phyloP scores from a whole-genome alignment of 2,329 filamentous ascomycete genomes.

The Ascosphaera apis region DNA sequence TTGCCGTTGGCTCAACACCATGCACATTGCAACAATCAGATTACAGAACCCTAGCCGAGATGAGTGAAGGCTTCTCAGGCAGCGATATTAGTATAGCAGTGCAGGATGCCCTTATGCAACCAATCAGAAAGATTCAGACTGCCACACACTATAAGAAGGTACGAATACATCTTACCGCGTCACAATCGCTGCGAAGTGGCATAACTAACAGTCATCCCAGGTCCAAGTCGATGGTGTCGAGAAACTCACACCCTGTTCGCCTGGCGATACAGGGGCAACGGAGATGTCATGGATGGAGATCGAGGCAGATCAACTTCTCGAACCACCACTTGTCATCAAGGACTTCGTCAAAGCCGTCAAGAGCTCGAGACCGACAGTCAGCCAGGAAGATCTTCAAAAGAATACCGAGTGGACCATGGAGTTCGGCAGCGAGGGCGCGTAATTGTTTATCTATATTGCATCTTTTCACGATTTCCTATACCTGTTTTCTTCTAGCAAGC shows the following conservation, averaged over 20 bases:
- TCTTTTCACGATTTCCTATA: too few species aligned
- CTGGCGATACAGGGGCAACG: conserved; percentile 59
- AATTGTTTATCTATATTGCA: conserved; percentile 5
- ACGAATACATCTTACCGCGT: conserved; percentile 8
- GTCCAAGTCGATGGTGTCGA: conserved; percentile 42
- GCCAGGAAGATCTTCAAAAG: conserved; percentile 55
- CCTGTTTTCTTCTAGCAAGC: too few species aligned
- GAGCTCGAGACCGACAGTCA: conserved; percentile 72
- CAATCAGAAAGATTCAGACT: conserved; percentile 85
- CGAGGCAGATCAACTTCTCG: conserved; percentile 59
- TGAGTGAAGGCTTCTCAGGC: conserved; percentile 85
- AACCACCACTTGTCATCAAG: conserved; percentile 67
- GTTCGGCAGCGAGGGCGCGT: conserved; percentile 76
- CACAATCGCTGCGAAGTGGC: neutral
- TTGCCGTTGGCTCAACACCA: conserved; percentile 80
- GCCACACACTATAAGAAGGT: conserved; percentile 96
- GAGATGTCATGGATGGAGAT: conserved; percentile 92
- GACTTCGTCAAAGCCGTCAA: conserved; percentile 90
- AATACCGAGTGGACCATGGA: conserved; percentile 90
- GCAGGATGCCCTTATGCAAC: conserved; percentile 92
- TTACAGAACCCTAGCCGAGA: conserved; percentile 52
- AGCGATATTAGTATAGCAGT: conserved; percentile 92
- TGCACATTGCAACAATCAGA: conserved; percentile 60
- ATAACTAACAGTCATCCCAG: conserved; percentile 19
- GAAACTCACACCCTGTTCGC: conserved; percentile 65